Conservation (phyloP, 805 yeast genomes). For the Pichia nanzhaoensis region DNA sequence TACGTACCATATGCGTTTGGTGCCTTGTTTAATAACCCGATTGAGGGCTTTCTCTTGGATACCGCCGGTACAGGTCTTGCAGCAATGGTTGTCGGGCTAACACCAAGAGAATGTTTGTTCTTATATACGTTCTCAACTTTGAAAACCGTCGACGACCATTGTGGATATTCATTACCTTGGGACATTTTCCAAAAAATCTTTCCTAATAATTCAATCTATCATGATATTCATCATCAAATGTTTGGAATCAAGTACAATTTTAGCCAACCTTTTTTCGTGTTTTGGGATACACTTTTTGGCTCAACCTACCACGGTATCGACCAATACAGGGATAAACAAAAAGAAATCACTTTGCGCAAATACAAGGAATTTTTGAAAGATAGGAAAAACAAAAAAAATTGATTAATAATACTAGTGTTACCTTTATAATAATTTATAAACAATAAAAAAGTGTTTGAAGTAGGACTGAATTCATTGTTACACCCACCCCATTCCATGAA, state of each 20-base stretch:
- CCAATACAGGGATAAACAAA: conserved; percentile 58
- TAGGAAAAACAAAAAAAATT: conserved; percentile 22
- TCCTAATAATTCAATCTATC: conserved; percentile 94
- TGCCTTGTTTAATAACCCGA: conserved; percentile 88
- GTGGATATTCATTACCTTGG: conserved; percentile 91
- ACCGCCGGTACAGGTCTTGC: conserved; percentile 90
- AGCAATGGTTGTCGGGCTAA: conserved; percentile 49
- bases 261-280: conserved; percentile 92
- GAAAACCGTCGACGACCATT: conserved; percentile 97
- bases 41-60: conserved; percentile 90
- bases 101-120: conserved; percentile 70
- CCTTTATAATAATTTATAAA: too few species aligned
- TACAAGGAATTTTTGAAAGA: conserved; percentile 51
- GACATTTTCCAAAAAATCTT: conserved; percentile 86
- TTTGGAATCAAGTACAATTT: conserved; percentile 92
- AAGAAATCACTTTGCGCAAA: conserved; percentile 58
- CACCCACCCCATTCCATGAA: too few species aligned
- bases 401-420: too few species aligned
- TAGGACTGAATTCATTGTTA: too few species aligned
- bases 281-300: conserved; percentile 75
- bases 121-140: conserved; percentile 83
- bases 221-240: conserved; percentile 95
- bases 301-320: conserved; percentile 68
- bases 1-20: conserved; percentile 97
- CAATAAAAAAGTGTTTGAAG: too few species aligned